These are phyloP conservation scores for Malus hybrid DNA, from an alignment of 331 rosid genomes.

Conservation along the genomic window DNA sequence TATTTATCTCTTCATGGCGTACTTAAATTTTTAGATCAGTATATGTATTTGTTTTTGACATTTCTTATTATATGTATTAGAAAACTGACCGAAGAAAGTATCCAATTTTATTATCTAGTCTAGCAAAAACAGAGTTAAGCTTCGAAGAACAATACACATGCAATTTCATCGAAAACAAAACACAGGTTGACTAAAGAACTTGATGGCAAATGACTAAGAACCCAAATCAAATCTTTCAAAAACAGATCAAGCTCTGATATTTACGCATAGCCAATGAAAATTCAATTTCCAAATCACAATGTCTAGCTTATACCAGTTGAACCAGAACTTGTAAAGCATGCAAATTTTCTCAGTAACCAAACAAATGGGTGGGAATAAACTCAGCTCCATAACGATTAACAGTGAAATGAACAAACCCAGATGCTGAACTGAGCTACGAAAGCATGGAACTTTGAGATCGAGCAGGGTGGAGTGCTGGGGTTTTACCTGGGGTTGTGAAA, in stretches of 20 bases:
- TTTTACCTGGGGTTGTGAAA: constrained; percentile 71
- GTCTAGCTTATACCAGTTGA: background rate
- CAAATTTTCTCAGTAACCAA: background rate
- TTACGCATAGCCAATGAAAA: background rate
- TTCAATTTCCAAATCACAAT: background rate
- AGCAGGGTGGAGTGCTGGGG: background rate
- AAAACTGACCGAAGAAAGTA: too few relatives aligned
- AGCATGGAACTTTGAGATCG: background rate
- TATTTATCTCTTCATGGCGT: too few relatives aligned
- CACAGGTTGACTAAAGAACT: background rate
- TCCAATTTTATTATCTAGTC: too few relatives aligned
- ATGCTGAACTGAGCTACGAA: background rate
- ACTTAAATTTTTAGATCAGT: too few relatives aligned
- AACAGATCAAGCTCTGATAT: constrained; percentile 14
- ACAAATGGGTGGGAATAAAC: constrained; percentile 7
- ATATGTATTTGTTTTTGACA: too few relatives aligned
- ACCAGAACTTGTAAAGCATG: background rate
- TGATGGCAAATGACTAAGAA: background rate
- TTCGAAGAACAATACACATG: background rate
- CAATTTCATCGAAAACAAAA: background rate
- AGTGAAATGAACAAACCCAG: background rate
- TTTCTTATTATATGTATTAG: too few relatives aligned
- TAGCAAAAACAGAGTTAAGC: background rate
- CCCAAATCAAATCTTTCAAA: background rate
- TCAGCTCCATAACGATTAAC: constrained; percentile 14